phyloP scores from a whole-genome alignment of 1,284 basidiomycete genomes.

The Trichosporon inkin region DNA sequence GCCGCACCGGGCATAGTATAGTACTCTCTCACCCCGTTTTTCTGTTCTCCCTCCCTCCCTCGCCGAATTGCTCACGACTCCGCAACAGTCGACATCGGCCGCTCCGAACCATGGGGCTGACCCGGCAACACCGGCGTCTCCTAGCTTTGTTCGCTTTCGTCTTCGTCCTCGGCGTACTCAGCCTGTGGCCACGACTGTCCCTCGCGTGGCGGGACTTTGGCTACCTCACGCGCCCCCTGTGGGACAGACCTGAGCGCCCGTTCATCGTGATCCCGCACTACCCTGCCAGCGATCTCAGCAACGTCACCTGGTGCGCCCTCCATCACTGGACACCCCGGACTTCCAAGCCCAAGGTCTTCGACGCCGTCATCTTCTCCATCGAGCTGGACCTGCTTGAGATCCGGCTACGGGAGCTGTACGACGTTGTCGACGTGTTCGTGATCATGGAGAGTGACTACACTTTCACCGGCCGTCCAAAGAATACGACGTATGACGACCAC shows the following conservation, averaged over 20 bases:
- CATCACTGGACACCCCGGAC: constrained; percentile 25
- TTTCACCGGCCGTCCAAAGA: constrained; percentile 61
- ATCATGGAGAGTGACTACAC: constrained; percentile 63
- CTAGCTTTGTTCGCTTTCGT: neutral
- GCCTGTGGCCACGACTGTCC: neutral
- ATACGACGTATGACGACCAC: constrained; percentile 53
- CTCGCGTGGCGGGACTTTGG: constrained; percentile 26
- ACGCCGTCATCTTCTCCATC: constrained; percentile 61
- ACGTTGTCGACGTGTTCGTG: constrained; percentile 62
- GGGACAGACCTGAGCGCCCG: constrained; percentile 25
- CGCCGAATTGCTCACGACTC: no score
- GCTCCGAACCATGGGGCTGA: neutral
- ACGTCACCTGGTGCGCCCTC: constrained; percentile 23
- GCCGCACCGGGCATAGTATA: no score
- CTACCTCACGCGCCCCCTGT: constrained; percentile 33
- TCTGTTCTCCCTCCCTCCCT: no score
- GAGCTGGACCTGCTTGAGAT: constrained; percentile 68
- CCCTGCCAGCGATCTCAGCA: neutral
- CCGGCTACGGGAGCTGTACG: constrained; percentile 61
- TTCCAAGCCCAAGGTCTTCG: constrained; percentile 33
- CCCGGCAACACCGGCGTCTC: neutral
- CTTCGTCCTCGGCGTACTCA: neutral
- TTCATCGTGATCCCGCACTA: constrained; percentile 29
- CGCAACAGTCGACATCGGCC: neutral
- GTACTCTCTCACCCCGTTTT: no score